A percentile compares a stretch with the other conserved stretches of the same genome.
These are phyloP conservation scores for Fusarium musae DNA, from an alignment of 2,329 filamentous ascomycete genomes.

Conservation along the genomic window DNA sequence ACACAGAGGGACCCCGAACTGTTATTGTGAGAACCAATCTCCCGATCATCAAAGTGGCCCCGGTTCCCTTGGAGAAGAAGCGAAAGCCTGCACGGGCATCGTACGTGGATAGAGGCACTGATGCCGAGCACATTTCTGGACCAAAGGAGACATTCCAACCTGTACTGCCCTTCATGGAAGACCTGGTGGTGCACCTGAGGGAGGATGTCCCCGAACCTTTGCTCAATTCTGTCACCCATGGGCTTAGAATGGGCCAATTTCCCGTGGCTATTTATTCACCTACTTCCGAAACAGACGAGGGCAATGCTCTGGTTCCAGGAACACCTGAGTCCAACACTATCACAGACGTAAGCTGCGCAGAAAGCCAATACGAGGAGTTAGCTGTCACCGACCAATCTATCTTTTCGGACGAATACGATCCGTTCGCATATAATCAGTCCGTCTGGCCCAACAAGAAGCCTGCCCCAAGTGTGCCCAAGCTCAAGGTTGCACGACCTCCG, in stretches of 20 bases:
- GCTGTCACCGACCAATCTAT: conserved; percentile 20
- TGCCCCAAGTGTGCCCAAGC: conserved; percentile 29
- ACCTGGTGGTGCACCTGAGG: conserved; percentile 66
- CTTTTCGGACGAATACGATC: conserved; percentile 57
- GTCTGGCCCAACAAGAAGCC: conserved; percentile 40
- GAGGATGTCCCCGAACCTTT: conserved; percentile 55
- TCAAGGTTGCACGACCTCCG: conserved; percentile 51
- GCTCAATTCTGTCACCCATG: conserved; percentile 59
- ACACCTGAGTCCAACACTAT: conserved; percentile 42
- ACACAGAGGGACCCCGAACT: conserved; percentile 46
- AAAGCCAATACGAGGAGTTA: conserved; percentile 26
- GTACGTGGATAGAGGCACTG: conserved; percentile 55
- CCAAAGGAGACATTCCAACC: conserved; percentile 50
- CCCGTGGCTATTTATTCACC: conserved; percentile 42
- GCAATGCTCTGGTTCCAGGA: conserved; percentile 35
- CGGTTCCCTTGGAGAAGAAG: conserved; percentile 46
- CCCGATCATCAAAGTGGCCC: conserved; percentile 45
- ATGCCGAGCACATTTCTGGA: conserved; percentile 46
- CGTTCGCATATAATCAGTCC: conserved; percentile 54
- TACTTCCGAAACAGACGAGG: conserved; percentile 35
- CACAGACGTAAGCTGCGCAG: conserved; percentile 7
- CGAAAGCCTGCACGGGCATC: conserved; percentile 41
- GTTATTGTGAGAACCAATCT: conserved; percentile 47
- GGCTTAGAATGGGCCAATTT: conserved; percentile 51
- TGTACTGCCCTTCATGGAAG: conserved; percentile 64